A percentile compares a stretch with the other conserved stretches of the same genome.
phyloP scores from a whole-genome alignment of 495 filamentous ascomycete genomes.

The Paragyromitra xinjiangensis region DNA sequence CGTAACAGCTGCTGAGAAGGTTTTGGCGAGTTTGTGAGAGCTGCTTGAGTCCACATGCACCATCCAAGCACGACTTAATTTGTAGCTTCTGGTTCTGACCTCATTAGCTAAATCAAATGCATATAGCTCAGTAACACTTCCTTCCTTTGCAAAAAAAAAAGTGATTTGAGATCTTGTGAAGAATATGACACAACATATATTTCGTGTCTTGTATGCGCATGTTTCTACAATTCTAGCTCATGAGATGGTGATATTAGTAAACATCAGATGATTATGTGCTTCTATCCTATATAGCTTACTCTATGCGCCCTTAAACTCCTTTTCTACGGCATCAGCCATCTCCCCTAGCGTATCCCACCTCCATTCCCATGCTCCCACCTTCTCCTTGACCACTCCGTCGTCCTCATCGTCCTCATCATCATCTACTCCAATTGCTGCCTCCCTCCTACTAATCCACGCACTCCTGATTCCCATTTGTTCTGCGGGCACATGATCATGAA shows the following conservation, averaged over 20 bases:
- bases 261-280: neutral
- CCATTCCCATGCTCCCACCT: conserved; percentile 65
- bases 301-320: conserved; percentile 38
- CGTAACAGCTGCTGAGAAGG: conserved; percentile 47
- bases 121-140: neutral
- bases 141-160: neutral
- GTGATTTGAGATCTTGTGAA: neutral
- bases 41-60: neutral
- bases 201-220: neutral
- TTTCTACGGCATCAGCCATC: conserved; percentile 75
- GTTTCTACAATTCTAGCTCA: neutral
- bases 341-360: conserved; percentile 72
- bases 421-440: conserved; percentile 61
- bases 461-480: conserved; percentile 69
- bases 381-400: conserved; percentile 56
- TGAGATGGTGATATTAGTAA: neutral
- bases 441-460: conserved; percentile 75
- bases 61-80: neutral
- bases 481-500: conserved; percentile 76
- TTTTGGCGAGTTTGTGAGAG: conserved; percentile 51
- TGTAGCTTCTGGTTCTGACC: neutral
- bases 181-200: neutral
- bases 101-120: neutral
- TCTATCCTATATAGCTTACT: neutral
- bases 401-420: conserved; percentile 60